Evolutionary conservation across 2,329 filamentous ascomycete species (phyloP).

Genomic region (Tolypocladium sp.): DNA sequence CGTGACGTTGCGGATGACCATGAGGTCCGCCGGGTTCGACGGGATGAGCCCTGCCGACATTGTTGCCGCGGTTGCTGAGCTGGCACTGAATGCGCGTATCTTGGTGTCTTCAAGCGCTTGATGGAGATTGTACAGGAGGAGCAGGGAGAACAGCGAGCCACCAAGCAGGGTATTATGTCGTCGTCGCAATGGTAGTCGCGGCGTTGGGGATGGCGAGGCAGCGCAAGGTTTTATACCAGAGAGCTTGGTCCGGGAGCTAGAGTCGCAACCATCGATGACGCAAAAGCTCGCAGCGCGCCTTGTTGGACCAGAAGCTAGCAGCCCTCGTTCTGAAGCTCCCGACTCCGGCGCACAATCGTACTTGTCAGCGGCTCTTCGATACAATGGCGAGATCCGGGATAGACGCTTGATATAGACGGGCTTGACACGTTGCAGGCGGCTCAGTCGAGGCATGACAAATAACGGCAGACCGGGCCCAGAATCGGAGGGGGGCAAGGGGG

Average conservation of each 20-base stretch:
- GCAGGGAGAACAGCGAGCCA: background rate
- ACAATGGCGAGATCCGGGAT: background rate
- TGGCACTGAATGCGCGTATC: background rate
- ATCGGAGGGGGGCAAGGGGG: background rate
- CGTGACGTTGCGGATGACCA: conserved; percentile 82
- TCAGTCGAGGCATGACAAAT: background rate
- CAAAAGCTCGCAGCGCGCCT: background rate
- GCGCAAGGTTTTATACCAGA: background rate
- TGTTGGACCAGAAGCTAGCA: background rate
- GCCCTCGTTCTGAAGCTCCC: background rate
- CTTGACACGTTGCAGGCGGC: background rate
- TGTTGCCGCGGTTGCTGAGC: background rate
- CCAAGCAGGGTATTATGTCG: background rate
- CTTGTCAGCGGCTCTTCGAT: background rate
- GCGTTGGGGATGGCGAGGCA: background rate
- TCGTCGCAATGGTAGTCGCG: background rate
- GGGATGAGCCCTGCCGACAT: conserved; percentile 61
- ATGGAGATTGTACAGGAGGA: background rate
- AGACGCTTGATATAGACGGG: background rate
- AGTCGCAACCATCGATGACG: background rate
- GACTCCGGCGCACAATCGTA: background rate
- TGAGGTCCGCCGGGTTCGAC: conserved; percentile 65
- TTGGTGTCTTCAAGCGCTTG: background rate
- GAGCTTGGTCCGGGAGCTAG: background rate
- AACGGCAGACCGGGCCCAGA: background rate